Base-by-base conservation (phyloP, 495 filamentous ascomycete species). In the Podospora pseudopauciseta region DNA sequence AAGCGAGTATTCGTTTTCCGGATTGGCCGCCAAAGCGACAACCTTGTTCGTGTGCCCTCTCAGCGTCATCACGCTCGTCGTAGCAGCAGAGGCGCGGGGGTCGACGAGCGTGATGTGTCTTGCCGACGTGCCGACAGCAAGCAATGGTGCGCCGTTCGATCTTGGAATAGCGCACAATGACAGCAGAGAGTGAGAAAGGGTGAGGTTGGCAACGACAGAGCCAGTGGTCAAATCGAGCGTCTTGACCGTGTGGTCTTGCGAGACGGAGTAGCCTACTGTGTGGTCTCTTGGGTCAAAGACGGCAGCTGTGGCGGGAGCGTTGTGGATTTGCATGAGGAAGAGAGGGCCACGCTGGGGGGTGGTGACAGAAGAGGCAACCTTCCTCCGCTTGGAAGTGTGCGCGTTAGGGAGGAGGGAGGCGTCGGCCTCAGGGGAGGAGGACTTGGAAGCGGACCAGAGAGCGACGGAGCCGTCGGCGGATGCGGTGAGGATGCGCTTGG, bases 201-300 rank as follows among this genome's bases (percentile, higher is more conserved):
- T 90, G 58, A 93, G 85, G 20, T 91, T 91, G 73, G 91, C 91
- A 54, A 97, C 91, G 13, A 88, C 82, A 4, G 83, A 72, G 60
- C 83, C 78, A 6, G 94, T 97, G 0, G 91, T 86, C 15, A 99
- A 87, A 82, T 99, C 95, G 86, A 96, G 91, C 0, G 95, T 98
- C 27, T 88, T 89, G 68, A 97, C 81, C 0, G 91, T 90, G 79
- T 97, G 93, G 81, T 98, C 95, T 83, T 90, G 90, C 23, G 92
- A 93, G 2, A 86, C 84, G 0, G 92, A 93, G 83, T 99, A 97
- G 39, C 90, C 94, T 27, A 98, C 90, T 13, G 91, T 97, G 30
- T 88, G 78, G 80, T 97, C 95, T 59, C 85, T 83, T 1, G 89
- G 90, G 75, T 94, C 90, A 81, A 98, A 99, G 49, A 92, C 86